These are phyloP conservation scores for Graphiopsis chlorocephala DNA, from an alignment of 2,329 filamentous ascomycete species.

Conservation along the genomic window DNA sequence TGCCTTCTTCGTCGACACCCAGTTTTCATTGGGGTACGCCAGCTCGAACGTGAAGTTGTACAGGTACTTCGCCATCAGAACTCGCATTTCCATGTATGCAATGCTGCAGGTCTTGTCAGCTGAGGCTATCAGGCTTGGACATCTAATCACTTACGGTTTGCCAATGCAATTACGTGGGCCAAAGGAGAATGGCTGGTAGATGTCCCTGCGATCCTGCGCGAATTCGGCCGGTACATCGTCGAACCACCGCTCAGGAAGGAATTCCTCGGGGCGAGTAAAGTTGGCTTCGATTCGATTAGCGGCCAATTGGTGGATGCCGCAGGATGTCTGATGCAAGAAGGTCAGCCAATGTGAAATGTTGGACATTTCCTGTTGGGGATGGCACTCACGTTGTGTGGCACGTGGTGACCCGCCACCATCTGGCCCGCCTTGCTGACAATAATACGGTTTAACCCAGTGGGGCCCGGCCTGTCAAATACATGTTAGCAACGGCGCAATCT, in stretches of 20 bases:
- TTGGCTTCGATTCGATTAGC: constrained; percentile 25
- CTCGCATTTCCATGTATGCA: constrained; percentile 36
- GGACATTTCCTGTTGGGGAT: not conserved
- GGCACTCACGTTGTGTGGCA: constrained; percentile 18
- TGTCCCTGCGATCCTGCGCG: not conserved
- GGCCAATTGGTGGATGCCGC: constrained; percentile 25
- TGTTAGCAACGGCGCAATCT: not conserved
- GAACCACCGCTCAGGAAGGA: constrained; percentile 34
- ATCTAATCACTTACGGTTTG: constrained; percentile 19
- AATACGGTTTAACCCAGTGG: constrained; percentile 23
- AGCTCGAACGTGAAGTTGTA: constrained; percentile 39
- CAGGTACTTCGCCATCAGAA: constrained; percentile 39
- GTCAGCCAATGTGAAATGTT: not conserved
- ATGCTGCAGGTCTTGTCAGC: constrained; percentile 18
- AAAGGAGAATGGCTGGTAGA: constrained; percentile 31
- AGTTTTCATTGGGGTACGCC: constrained; percentile 15
- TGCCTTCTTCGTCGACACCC: constrained; percentile 2
- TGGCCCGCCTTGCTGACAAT: constrained; percentile 5
- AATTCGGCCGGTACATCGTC: constrained; percentile 20
- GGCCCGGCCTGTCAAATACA: constrained; percentile 32
- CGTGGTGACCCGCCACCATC: constrained; percentile 16
- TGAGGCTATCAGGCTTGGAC: not conserved
- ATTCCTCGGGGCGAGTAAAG: constrained; percentile 27
- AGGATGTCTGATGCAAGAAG: not conserved
- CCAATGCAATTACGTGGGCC: constrained; percentile 33